A percentile compares a stretch with the other conserved stretches of the same genome.
Evolutionary conservation across 257 asterid species (phyloP).

Genomic region (Solanum microdontum): DNA sequence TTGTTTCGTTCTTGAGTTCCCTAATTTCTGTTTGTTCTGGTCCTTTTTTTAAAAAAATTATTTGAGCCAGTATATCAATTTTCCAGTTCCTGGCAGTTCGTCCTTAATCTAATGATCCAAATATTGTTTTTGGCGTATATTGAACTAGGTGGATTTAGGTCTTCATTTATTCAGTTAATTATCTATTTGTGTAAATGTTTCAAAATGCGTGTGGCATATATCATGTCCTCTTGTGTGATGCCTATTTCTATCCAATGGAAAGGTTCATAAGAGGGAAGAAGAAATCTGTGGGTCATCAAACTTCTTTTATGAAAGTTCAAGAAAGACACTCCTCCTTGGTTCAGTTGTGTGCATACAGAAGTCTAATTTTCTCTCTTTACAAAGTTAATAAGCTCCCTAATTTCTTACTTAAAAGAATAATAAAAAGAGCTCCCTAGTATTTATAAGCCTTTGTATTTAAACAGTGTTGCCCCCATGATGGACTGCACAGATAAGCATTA

Average conservation of each 20-base stretch:
- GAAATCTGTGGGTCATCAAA: conserved; percentile 21
- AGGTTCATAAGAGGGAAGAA: conserved; percentile 59
- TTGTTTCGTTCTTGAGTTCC: too few species aligned
- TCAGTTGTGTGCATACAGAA: conserved; percentile 51
- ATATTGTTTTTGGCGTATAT: not conserved
- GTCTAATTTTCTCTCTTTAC: not conserved
- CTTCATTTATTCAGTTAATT: not conserved
- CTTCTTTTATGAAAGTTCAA: conserved; percentile 7
- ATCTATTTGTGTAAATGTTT: not conserved
- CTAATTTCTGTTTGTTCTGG: not conserved
- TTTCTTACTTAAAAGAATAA: not conserved
- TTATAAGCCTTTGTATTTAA: not conserved
- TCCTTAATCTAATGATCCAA: not conserved
- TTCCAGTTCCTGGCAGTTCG: not conserved
- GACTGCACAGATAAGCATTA: conserved; percentile 75
- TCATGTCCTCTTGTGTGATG: conserved; percentile 42
- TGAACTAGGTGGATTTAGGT: not conserved
- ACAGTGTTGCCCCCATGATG: conserved; percentile 93
- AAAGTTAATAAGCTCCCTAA: not conserved
- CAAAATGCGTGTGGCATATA: not conserved
- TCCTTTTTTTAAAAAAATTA: too few species aligned
- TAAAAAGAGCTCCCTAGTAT: not conserved
- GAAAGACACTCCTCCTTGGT: conserved; percentile 46
- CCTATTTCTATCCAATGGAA: conserved; percentile 43
- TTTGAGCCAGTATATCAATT: not conserved